Base-by-base conservation (phyloP, 129 eudicot genomes). In the Lonicera japonica region DNA sequence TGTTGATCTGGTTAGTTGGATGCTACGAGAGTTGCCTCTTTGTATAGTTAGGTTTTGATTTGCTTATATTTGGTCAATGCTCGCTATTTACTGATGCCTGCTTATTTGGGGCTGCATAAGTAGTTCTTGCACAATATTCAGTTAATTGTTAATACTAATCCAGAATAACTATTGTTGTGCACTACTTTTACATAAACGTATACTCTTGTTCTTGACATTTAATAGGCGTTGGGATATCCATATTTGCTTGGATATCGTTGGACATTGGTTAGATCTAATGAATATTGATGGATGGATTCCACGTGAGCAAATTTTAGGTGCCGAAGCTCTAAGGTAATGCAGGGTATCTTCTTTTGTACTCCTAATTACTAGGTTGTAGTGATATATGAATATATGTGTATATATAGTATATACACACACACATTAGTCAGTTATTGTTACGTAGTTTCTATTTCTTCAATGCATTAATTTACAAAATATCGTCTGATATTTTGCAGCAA, bases 221-320 rank as follows among this genome's bases (percentile, higher is more conserved):
- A 21, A 61, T 57, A 94, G 99, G 96, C 95, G 83, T 55, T 94
- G 99, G 99, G 99, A 94, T 75, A 75, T 69, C 55, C 73, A 48
- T 61, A 83, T 94, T 63, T 80, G 83, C 69, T 70, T 94, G 92
- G 99, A 94, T 77, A 88, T 94, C 34, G 61, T 94, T 72, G 99
- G 96, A 48, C 96, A 94, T 54, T 94, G 99, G 99, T 77, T 94
- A 68, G 99, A 94, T 77, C 80, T 94, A 66, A 85, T 94, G 95
- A 94, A 94, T 77, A 73, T 82, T 74, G 99, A 94, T 74, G 99
- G 99, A 47, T 94, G 99, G 99, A 94, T 94, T 73, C 99, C 99
- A 68, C 95, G 99, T 45, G 99, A 94, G 79, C 99, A 88, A 71
- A 94, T 94, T 72, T 81, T 94, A 77, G 99, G 99, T 56, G 87